Percentiles rank a stretch among this genome's conserved stretches.
Evolutionary conservation across 176 grass and related monocot genomes (phyloP).

Genomic region (Oryza australiensis): DNA sequence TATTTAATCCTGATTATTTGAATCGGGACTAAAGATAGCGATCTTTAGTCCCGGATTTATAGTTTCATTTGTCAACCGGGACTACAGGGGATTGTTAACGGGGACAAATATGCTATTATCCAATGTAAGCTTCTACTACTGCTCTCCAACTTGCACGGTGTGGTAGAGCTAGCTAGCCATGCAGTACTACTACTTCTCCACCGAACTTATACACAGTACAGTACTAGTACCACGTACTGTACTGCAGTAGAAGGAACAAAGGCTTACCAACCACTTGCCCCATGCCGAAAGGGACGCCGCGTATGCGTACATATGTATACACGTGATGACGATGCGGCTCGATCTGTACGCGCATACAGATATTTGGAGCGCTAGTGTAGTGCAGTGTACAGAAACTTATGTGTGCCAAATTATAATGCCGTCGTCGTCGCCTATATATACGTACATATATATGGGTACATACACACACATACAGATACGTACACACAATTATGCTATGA

Average conservation of each 20-base stretch:
- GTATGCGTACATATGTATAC: not conserved
- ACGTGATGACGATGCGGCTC: not conserved
- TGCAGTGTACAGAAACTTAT: not conserved
- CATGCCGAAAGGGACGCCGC: not conserved
- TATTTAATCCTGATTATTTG: too few relatives aligned
- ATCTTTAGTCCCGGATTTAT: too few relatives aligned
- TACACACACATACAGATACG: not conserved
- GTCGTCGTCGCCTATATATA: not conserved
- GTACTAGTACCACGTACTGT: too few relatives aligned
- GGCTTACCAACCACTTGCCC: not conserved
- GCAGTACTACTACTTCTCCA: not conserved
- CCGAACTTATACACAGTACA: not conserved
- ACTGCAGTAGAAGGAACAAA: not conserved
- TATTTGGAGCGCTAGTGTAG: not conserved
- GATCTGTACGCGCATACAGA: not conserved
- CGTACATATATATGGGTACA: not conserved
- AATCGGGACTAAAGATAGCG: too few relatives aligned
- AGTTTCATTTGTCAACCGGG: too few relatives aligned
- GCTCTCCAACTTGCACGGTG: too few relatives aligned
- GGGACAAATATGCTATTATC: too few relatives aligned
- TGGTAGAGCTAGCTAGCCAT: not conserved
- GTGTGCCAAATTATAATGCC: not conserved
- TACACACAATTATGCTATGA: not conserved
- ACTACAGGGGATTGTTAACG: too few relatives aligned
- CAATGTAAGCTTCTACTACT: not conserved